Evolutionary conservation across 768 basidiomycete genomes (phyloP).

Genomic region (Mycena vitilis): DNA sequence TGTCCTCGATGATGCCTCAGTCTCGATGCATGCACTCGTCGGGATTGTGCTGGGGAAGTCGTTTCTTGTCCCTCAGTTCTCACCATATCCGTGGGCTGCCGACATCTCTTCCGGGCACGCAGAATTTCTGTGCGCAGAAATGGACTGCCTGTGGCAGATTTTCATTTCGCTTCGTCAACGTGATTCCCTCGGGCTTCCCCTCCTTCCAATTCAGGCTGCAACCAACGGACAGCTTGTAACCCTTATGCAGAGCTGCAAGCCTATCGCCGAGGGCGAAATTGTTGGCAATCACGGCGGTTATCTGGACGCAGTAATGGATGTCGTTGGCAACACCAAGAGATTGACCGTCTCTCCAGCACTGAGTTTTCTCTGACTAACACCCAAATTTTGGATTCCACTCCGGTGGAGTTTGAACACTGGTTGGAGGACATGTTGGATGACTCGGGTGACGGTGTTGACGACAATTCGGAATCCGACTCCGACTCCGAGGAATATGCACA

Average conservation of each 20-base stretch:
- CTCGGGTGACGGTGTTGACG: no score
- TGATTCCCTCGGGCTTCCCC: slow-evolving; percentile 2
- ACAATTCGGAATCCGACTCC: no score
- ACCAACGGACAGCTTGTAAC: slow-evolving; percentile 11
- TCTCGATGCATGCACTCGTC: background rate
- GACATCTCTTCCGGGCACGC: background rate
- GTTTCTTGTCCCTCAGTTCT: background rate
- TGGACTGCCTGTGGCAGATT: slow-evolving; percentile 16
- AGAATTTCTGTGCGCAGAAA: background rate
- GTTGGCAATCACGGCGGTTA: background rate
- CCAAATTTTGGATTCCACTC: background rate
- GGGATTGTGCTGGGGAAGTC: background rate
- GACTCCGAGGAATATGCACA: no score
- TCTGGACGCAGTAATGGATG: slow-evolving; percentile 5
- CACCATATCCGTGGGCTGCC: background rate
- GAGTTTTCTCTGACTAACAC: background rate
- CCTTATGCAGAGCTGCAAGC: background rate
- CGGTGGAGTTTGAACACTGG: no score
- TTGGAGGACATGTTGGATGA: no score
- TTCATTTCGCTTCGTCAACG: background rate
- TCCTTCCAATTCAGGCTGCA: background rate
- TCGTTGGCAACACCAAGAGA: background rate
- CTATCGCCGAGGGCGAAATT: slow-evolving; percentile 4
- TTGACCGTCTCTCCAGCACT: background rate
- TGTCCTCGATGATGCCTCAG: background rate